Percentiles rank a stretch among this genome's conserved stretches.
These are phyloP conservation scores for Salix udensis DNA, from an alignment of 345 rosid genomes.

Conservation along the genomic window DNA sequence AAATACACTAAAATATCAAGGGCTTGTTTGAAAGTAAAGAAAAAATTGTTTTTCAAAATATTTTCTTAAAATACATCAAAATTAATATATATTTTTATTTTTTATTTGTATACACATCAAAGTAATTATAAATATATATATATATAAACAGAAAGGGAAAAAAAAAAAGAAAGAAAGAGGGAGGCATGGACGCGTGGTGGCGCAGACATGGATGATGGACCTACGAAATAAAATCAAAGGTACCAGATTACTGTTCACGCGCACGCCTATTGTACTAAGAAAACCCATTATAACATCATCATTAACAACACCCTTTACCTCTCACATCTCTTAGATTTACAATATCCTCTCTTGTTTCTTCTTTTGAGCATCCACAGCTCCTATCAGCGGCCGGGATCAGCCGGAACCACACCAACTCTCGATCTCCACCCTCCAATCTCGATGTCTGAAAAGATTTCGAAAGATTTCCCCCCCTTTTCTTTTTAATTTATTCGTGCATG, in stretches of 20 bases:
- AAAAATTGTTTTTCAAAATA: too few species aligned
- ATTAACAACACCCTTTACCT: conserved; percentile 18
- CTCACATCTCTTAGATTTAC: conserved; percentile 22
- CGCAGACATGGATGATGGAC: conserved; percentile 14
- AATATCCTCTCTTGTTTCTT: not conserved
- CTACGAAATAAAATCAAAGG: conserved; percentile 21
- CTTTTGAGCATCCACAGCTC: not conserved
- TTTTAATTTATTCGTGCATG: too few species aligned
- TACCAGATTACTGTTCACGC: conserved; percentile 27
- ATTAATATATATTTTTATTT: too few species aligned
- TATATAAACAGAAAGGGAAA: too few species aligned
- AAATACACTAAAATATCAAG: too few species aligned
- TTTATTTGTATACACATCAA: too few species aligned
- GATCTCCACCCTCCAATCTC: conserved; percentile 14
- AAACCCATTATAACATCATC: conserved; percentile 32
- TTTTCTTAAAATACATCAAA: too few species aligned
- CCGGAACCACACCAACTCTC: not conserved
- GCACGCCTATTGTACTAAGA: conserved; percentile 34
- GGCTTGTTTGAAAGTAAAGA: too few species aligned
- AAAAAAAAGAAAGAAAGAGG: not conserved
- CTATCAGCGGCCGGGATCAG: conserved; percentile 2
- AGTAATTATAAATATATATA: too few species aligned
- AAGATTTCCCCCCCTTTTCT: conserved; percentile 8
- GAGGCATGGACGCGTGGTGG: conserved; percentile 2
- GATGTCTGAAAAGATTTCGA: conserved; percentile 2